Conservation (phyloP, 495 filamentous ascomycete species). For the Tuber umbilicatum region DNA sequence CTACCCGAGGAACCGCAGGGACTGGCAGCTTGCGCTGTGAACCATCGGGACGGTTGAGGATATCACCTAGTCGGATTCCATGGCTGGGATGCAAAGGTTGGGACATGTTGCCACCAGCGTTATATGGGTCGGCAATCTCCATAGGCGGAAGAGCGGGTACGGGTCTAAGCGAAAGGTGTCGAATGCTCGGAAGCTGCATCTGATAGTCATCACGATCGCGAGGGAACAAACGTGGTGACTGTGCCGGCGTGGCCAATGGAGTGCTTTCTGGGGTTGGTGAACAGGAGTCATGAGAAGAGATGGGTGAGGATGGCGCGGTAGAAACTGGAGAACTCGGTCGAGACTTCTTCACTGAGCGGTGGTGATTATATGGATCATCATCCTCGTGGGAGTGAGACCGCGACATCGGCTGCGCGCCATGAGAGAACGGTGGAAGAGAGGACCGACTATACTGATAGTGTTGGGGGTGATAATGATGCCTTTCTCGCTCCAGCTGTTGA, state of each 20-base stretch:
- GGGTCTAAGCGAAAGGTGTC: conserved; percentile 77
- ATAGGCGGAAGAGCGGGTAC: conserved; percentile 88
- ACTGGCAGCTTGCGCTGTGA: conserved; percentile 90
- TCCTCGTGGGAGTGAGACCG: conserved; percentile 85
- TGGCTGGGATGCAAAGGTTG: conserved; percentile 45
- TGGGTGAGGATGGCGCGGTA: conserved; percentile 94
- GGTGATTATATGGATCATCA: conserved; percentile 57
- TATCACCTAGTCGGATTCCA: conserved; percentile 80
- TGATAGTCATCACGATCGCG: conserved; percentile 57
- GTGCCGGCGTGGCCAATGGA: conserved; percentile 86
- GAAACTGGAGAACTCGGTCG: conserved; percentile 89
- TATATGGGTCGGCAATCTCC: conserved; percentile 59
- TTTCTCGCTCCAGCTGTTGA: conserved; percentile 74
- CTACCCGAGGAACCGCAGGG: conserved; percentile 79
- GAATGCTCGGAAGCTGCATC: conserved; percentile 76
- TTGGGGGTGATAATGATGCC: conserved; percentile 50
- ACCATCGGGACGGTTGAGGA: conserved; percentile 80
- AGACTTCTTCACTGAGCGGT: conserved; percentile 75
- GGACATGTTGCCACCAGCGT: conserved; percentile 37
- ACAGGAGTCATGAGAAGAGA: conserved; percentile 90
- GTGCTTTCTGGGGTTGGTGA: conserved; percentile 97
- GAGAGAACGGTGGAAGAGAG: conserved; percentile 75
- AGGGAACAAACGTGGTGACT: conserved; percentile 86
- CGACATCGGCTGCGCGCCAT: conserved; percentile 70
- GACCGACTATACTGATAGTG: conserved; percentile 53